Evolutionary conservation across 2,329 filamentous ascomycete species (phyloP), one percentile per base, ranked within the genome.

Genomic region (Rhytidhysteron rufulum): DNA sequence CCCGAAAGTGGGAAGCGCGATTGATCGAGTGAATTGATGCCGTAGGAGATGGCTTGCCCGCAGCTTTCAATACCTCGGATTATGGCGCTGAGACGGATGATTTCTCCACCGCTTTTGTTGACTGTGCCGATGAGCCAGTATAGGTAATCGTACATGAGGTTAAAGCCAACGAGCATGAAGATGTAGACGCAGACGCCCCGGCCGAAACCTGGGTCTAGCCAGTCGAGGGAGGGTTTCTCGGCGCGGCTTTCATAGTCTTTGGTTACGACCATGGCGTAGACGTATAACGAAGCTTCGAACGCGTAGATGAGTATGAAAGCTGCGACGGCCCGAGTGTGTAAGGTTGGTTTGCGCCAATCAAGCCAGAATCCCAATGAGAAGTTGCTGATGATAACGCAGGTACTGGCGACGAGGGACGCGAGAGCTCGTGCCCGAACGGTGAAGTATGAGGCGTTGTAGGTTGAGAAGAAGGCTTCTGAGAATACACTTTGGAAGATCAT

Each of bases 401-500:
- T 66, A 0, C 70, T 71, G 1, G 63, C 67, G n/a, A 75, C 53
- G 6, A 71, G 70, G 0, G 72, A 71, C 1, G 66, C 62, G 3
- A 76, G 57, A 1, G 73, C 69, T 3, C 73, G 62, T 0, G 73
- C 58, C 2, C 73, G 66, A 4, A 76, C 73, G 5, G 70, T 73
- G 45, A 76, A 75, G 55, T 75, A 77, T 10, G 68, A 69, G 7
- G 73, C 69, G 13, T 75, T 62, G 48, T 77, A 77, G 10, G 74
- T 75, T 4, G 71, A 69, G 5, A 72, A 55, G 19, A 75, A 76
- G 0, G 71, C 71, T 25, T 56, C 53, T 43, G 72, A 74, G 67
- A 72, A 77, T 39, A 34, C 53, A 34, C 45, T 51, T 34, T 55
- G 50, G 29, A 41, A 50, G 6, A 75, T 63, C 5, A 77, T 60